Conservation (phyloP, 176 grass and related monocot genomes). For the Oryza brachyantha region DNA sequence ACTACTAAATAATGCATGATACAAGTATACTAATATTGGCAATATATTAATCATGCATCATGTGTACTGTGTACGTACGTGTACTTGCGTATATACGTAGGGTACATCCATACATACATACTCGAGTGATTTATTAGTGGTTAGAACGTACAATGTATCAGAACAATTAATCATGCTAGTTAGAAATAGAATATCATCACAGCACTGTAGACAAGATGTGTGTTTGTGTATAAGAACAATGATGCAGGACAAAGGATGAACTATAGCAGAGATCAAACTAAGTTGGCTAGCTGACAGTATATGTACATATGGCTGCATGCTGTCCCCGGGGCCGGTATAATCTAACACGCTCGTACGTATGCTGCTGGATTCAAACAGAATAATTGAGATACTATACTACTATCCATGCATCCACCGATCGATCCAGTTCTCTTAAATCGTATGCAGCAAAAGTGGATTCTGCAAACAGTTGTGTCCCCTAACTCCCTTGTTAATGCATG, state of each 20-base stretch:
- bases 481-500: slow-evolving; percentile 28
- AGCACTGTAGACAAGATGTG: background rate
- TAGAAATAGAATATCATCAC: background rate
- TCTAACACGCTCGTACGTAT: background rate
- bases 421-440: background rate
- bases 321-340: background rate
- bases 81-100: background rate
- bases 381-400: background rate
- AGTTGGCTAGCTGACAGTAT: background rate
- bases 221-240: slow-evolving; percentile 9
- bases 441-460: slow-evolving; percentile 22
- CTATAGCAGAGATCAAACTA: background rate
- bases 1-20: background rate
- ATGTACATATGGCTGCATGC: background rate
- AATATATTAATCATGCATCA: too few species aligned
- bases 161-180: background rate
- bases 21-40: background rate
- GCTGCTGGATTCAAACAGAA: slow-evolving; percentile 5
- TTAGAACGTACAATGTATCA: background rate
- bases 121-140: background rate
- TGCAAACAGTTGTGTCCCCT: slow-evolving; percentile 43
- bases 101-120: background rate
- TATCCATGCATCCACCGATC: background rate
- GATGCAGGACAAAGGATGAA: slow-evolving; percentile 5
- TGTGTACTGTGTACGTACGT: too few species aligned